Evolutionary conservation across 495 filamentous ascomycete genomes (phyloP).

Genomic region (Cudoniella acicularis): DNA sequence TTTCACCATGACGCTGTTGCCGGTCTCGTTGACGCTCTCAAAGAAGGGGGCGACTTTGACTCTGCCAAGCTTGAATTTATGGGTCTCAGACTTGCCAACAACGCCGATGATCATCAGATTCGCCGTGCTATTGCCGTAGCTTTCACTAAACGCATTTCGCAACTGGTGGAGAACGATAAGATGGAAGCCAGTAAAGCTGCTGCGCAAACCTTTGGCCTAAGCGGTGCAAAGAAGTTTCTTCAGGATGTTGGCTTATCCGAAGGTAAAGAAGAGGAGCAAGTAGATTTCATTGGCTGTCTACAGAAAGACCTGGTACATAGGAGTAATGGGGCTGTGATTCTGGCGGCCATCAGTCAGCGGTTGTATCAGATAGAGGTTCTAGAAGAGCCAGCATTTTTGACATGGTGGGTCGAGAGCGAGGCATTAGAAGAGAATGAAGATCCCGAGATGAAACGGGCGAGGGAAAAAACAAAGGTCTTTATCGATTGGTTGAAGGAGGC

Average conservation of each 20-base stretch:
- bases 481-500: constrained; percentile 84
- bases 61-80: constrained; percentile 87
- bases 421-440: constrained; percentile 32
- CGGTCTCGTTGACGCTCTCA: constrained; percentile 79
- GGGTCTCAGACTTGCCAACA: constrained; percentile 79
- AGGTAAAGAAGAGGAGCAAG: constrained; percentile 64
- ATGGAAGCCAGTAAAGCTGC: constrained; percentile 63
- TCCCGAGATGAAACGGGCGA: constrained; percentile 65
- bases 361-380: constrained; percentile 81
- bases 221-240: constrained; percentile 47
- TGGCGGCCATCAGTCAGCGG: constrained; percentile 73
- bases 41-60: constrained; percentile 69
- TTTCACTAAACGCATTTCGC: constrained; percentile 75
- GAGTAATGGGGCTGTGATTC: constrained; percentile 52
- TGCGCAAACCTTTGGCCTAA: constrained; percentile 45
- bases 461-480: constrained; percentile 69
- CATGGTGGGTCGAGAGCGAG: constrained; percentile 77
- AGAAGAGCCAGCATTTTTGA: constrained; percentile 82
- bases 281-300: constrained; percentile 76
- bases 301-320: constrained; percentile 72
- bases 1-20: constrained; percentile 87
- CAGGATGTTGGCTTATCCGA: constrained; percentile 47
- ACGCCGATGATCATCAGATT: constrained; percentile 84
- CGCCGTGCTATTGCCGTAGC: constrained; percentile 80
- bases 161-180: constrained; percentile 59